phyloP scores from a whole-genome alignment of 1,284 basidiomycete genomes.

The Xerocomus amazonicus region DNA sequence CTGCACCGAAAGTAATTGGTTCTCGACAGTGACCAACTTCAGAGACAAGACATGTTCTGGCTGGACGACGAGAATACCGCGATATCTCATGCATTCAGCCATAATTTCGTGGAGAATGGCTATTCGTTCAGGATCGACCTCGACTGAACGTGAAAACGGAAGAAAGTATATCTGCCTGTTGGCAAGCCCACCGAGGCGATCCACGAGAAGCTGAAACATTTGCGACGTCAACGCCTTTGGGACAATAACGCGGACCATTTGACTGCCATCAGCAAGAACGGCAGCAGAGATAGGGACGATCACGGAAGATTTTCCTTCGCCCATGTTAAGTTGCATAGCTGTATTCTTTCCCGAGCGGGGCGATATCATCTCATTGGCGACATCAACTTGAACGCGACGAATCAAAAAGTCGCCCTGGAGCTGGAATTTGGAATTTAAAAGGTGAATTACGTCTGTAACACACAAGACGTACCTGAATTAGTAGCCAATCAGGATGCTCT shows the following conservation, averaged over 20 bases:
- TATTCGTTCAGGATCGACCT: not conserved
- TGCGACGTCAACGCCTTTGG: not conserved
- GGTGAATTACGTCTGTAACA: not conserved
- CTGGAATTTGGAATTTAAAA: too few relatives aligned
- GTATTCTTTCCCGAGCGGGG: slow-evolving; percentile 36
- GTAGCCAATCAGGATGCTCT: slow-evolving; percentile 41
- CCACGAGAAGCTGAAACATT: not conserved
- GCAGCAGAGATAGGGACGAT: not conserved
- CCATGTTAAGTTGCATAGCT: not conserved
- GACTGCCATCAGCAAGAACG: not conserved
- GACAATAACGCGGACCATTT: not conserved
- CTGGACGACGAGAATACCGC: not conserved
- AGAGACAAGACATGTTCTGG: not conserved
- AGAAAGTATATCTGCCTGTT: not conserved
- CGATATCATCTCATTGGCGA: slow-evolving; percentile 48
- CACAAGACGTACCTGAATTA: slow-evolving; percentile 39
- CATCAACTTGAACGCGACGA: slow-evolving; percentile 39
- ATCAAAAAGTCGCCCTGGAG: slow-evolving; percentile 42
- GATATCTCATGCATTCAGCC: not conserved
- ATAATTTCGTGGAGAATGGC: not conserved
- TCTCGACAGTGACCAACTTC: not conserved
- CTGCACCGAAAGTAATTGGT: not conserved
- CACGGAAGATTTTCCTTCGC: not conserved
- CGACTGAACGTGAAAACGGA: not conserved
- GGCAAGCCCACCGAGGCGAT: not conserved